These are phyloP conservation scores for Scedosporium minutisporum DNA, from an alignment of 2,329 filamentous ascomycete species.

Conservation along the genomic window DNA sequence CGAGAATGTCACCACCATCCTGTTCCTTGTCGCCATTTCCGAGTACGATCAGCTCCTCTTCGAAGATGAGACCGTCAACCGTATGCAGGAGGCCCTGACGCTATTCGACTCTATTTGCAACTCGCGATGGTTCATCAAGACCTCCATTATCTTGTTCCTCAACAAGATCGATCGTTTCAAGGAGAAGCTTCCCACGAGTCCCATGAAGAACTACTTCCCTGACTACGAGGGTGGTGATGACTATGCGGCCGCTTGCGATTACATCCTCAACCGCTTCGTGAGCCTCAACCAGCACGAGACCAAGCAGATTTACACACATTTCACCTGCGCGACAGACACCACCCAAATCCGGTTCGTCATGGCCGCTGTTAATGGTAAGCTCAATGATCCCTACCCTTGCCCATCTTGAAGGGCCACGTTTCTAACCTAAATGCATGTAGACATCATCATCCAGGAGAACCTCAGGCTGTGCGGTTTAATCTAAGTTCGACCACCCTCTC, in stretches of 20 bases:
- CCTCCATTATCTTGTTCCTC: conserved; percentile 78
- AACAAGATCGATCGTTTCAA: conserved; percentile 90
- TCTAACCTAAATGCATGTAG: conserved; percentile 44
- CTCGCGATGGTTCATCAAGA: conserved; percentile 84
- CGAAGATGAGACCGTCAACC: conserved; percentile 92
- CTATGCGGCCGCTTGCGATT: conserved; percentile 92
- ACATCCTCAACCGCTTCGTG: conserved; percentile 97
- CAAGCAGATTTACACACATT: conserved; percentile 99
- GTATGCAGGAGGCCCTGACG: conserved; percentile 84
- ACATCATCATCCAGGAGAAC: conserved; percentile 99
- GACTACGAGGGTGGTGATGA: conserved; percentile 93
- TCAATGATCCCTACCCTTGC: not conserved
- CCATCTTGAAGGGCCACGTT: conserved; percentile 26
- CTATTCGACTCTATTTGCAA: conserved; percentile 84
- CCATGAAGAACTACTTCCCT: conserved; percentile 84
- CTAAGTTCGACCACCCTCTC: conserved; percentile 38
- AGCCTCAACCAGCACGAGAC: conserved; percentile 98
- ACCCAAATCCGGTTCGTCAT: conserved; percentile 99
- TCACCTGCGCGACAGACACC: conserved; percentile 96
- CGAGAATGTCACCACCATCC: conserved; percentile 93
- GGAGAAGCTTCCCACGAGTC: conserved; percentile 71
- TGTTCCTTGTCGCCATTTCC: conserved; percentile 93
- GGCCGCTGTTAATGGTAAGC: conserved; percentile 93
- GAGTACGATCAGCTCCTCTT: conserved; percentile 95
- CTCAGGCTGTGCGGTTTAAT: conserved; percentile 93